Evolutionary conservation across 768 basidiomycete species (phyloP), one percentile per base, ranked within the genome.

Genomic region (Lactifluus echinatus): DNA sequence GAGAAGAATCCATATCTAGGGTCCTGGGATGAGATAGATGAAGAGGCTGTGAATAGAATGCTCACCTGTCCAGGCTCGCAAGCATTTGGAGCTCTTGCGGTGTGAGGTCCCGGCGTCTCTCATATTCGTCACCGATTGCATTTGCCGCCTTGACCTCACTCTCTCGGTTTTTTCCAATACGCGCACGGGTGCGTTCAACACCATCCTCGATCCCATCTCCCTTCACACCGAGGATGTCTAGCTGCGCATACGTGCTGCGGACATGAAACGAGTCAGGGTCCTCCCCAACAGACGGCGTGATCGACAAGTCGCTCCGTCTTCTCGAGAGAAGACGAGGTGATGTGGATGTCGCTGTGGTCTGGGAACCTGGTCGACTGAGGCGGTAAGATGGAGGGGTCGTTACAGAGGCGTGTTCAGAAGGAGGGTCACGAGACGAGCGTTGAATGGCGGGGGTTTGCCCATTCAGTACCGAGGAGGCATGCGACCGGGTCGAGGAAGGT

Each of bases 151-250:
- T 74, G 33, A 81, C 63, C 62, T 87, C 85, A 61, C 80, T 86
- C 12, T 75, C 74, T 64, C 79, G 74, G 64, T 75, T 82, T 19
- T 66, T 66, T 50, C 79, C 77, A 61, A 83, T 68, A 64, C 87
- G 75, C 23, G 90, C 88, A 58, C 95, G 79, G 26, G 94, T 98
- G 36, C 92, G 83, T 72, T 98, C 95, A 7, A 95, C 79, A 36
- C 95, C 95, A 63, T 95, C 93, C 64, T 92, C 89, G 70, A 84
- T 91, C 0, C 95, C 95, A 67, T 98, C 95, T 2, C 94, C 93
- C 66, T 83, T 87, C 36, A 97, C 94, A n/a, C 95, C 95, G 42
- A 79, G 79, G 10, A 79, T 73, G 48, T 97, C 92, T n/a, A 98
- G 77, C 61, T 89, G 81, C 0, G 93, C 95, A 67, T 97, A 94